Percentiles rank a stretch among this genome's conserved stretches.
Conservation (phyloP, 2,329 filamentous ascomycete genomes). For the Fusarium sp. region DNA sequence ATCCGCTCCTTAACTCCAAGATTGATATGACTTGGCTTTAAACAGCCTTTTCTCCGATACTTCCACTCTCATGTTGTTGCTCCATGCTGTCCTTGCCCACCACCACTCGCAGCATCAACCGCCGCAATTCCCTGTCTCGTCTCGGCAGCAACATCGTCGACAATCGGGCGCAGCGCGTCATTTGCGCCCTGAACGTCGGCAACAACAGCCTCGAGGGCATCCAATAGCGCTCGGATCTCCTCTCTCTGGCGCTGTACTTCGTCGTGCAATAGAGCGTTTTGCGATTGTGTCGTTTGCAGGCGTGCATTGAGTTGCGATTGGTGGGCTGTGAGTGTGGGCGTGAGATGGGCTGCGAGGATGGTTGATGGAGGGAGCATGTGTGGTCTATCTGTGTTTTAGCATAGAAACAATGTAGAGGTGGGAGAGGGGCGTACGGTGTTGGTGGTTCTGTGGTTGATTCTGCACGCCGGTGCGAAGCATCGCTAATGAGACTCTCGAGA, state of each 20-base stretch:
- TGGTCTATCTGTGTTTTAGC: constrained; percentile 53
- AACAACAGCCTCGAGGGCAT: constrained; percentile 62
- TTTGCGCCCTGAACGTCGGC: constrained; percentile 67
- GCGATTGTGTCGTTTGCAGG: constrained; percentile 67
- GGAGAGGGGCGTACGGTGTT: constrained; percentile 57
- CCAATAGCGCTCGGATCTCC: constrained; percentile 65
- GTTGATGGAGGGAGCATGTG: constrained; percentile 66
- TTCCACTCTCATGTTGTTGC: neutral
- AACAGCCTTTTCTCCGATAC: neutral
- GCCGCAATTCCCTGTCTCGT: constrained; percentile 53
- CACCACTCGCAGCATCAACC: constrained; percentile 32
- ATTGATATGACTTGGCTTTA: neutral
- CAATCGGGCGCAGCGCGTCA: constrained; percentile 60
- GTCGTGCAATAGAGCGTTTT: constrained; percentile 66
- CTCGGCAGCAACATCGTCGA: constrained; percentile 63
- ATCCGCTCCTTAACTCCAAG: constrained; percentile 8
- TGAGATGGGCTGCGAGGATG: constrained; percentile 67
- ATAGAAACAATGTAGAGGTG: neutral
- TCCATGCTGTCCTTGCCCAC: constrained; percentile 10
- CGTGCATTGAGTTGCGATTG: constrained; percentile 67
- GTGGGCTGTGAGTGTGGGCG: constrained; percentile 64
- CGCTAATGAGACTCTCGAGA: constrained; percentile 66
- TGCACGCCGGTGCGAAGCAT: constrained; percentile 56
- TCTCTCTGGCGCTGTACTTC: constrained; percentile 65
- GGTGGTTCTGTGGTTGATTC: constrained; percentile 49